Evolutionary conservation across 768 basidiomycete species (phyloP).

Genomic region (Suillus ampliporus): DNA sequence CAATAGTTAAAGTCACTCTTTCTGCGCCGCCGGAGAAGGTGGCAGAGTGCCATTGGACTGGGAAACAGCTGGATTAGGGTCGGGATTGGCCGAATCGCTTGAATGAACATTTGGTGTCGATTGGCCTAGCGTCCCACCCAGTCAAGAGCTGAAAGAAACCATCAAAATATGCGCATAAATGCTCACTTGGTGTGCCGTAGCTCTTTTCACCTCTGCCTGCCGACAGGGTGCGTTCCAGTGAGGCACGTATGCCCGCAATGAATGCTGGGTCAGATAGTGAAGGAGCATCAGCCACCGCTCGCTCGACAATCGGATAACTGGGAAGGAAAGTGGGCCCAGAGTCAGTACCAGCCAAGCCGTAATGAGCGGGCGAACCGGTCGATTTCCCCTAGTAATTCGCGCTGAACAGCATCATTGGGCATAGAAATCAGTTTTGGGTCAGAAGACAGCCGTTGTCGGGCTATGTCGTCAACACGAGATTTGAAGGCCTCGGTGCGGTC

Average conservation of each 20-base stretch:
- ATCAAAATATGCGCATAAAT: conserved; percentile 15
- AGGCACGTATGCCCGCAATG: conserved; percentile 46
- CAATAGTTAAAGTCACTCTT: neutral
- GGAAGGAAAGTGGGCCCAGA: neutral
- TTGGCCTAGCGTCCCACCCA: conserved; percentile 3
- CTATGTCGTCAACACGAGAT: conserved; percentile 65
- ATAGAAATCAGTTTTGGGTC: conserved; percentile 60
- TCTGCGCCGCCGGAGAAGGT: neutral
- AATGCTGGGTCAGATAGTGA: conserved; percentile 56
- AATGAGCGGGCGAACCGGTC: conserved; percentile 55
- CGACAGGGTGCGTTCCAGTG: conserved; percentile 51
- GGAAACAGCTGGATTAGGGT: neutral
- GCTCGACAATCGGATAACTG: conserved; percentile 72
- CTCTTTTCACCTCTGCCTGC: conserved; percentile 37
- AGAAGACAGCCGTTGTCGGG: conserved; percentile 55
- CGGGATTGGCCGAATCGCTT: neutral
- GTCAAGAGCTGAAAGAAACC: conserved; percentile 1
- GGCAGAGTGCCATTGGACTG: neutral
- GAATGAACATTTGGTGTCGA: neutral
- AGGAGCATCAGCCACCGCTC: conserved; percentile 57
- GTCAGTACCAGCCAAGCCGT: conserved; percentile 3
- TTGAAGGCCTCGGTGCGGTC: conserved; percentile 58
- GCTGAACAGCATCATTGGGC: conserved; percentile 56
- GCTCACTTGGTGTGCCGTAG: conserved; percentile 8
- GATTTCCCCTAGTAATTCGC: conserved; percentile 73